Evolutionary conservation across 208 protist genomes (phyloP).

Genomic region (Wallacemonas sp.): DNA sequence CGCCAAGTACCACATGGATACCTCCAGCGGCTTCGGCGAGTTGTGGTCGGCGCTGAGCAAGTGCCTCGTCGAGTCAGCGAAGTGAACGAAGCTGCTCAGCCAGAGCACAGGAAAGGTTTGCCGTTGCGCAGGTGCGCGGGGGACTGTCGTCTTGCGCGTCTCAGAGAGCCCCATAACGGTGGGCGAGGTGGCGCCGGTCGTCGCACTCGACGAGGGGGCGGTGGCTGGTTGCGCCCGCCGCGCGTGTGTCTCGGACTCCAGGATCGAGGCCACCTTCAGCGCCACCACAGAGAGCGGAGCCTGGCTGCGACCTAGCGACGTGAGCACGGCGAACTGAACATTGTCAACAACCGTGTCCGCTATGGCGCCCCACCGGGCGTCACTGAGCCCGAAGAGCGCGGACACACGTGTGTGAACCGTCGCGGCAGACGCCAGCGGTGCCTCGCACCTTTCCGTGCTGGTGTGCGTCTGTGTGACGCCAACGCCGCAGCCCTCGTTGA

Average conservation of each 20-base stretch:
- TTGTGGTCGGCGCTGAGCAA: constrained; percentile 34
- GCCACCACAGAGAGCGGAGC: background rate
- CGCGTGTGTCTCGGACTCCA: background rate
- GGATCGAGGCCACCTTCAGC: background rate
- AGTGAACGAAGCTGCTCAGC: constrained; percentile 34
- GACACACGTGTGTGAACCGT: background rate
- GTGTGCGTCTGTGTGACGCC: constrained; percentile 2
- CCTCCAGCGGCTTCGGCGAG: constrained; percentile 37
- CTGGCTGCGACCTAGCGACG: background rate
- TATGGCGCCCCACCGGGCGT: background rate
- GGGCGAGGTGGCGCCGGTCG: constrained; percentile 5
- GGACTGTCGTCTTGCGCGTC: background rate
- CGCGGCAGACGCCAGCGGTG: background rate
- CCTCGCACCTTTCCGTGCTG: background rate
- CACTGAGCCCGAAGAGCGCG: background rate
- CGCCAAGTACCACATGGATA: constrained; percentile 44
- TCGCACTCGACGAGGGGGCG: background rate
- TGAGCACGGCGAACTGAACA: background rate
- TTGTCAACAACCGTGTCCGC: background rate
- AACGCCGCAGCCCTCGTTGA: constrained; percentile 8
- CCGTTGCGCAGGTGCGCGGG: background rate
- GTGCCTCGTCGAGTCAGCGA: constrained; percentile 43
- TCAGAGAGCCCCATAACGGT: constrained; percentile 9
- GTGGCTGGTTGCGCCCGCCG: background rate
- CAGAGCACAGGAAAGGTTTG: constrained; percentile 29